Evolutionary conservation across 1,284 basidiomycete genomes (phyloP).

Genomic region (Marasmius fiardii): DNA sequence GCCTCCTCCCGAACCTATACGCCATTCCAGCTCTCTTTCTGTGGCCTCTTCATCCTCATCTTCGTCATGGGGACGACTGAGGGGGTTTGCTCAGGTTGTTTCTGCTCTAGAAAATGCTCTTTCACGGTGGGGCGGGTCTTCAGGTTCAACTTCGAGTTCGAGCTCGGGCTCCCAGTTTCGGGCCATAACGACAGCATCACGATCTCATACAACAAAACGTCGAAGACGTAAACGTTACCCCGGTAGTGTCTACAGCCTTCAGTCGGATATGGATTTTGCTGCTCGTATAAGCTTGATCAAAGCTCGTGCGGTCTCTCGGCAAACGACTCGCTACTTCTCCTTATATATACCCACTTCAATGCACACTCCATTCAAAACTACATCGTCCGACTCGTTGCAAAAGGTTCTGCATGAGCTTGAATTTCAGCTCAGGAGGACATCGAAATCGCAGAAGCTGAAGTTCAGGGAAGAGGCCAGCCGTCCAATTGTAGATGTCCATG

Average conservation of each 20-base stretch:
- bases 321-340: slow-evolving; percentile 62
- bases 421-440: slow-evolving; percentile 41
- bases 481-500: slow-evolving; percentile 8
- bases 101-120: slow-evolving; percentile 45
- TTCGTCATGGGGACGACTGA: slow-evolving; percentile 43
- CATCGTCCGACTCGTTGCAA: slow-evolving; percentile 48
- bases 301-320: slow-evolving; percentile 57
- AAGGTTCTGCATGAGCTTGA: slow-evolving; percentile 56
- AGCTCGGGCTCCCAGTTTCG: slow-evolving; percentile 34
- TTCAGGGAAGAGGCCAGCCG: slow-evolving; percentile 21
- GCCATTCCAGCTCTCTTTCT: slow-evolving; percentile 26
- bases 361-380: slow-evolving; percentile 13
- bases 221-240: slow-evolving; percentile 32
- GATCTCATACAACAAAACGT: slow-evolving; percentile 39
- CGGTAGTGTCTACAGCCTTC: slow-evolving; percentile 44
- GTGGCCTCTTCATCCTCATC: slow-evolving; percentile 33
- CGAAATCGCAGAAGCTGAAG: slow-evolving; percentile 31
- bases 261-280: slow-evolving; percentile 56
- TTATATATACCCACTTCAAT: slow-evolving; percentile 52
- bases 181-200: slow-evolving; percentile 33
- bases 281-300: slow-evolving; percentile 50
- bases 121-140: slow-evolving; percentile 46
- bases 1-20: slow-evolving; percentile 27
- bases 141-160: slow-evolving; percentile 36
- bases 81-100: slow-evolving; percentile 43